phyloP scores from a whole-genome alignment of 768 basidiomycete genomes.

The Rhodotorula paludigena region DNA sequence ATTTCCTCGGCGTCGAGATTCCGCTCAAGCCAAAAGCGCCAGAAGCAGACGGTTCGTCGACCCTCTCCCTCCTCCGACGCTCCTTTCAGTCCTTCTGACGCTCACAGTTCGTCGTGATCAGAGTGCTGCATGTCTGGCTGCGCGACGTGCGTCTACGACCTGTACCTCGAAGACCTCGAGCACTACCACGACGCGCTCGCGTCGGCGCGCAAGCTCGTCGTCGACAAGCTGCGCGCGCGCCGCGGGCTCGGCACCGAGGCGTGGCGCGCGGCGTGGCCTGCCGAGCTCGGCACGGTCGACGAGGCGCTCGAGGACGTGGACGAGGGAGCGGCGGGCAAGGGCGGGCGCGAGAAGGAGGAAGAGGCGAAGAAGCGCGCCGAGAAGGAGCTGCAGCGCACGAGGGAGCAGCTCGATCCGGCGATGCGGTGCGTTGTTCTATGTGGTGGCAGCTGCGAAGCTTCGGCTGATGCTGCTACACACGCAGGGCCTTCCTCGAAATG shows the following conservation, averaged over 20 bases:
- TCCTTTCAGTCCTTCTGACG: not conserved
- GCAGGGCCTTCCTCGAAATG: conserved; percentile 34
- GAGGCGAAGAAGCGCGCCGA: conserved; percentile 1
- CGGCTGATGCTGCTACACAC: too few relatives aligned
- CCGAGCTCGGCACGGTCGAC: not conserved
- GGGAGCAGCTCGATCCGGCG: conserved; percentile 9
- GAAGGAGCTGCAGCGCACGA: conserved; percentile 4
- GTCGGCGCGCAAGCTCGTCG: not conserved
- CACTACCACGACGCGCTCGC: not conserved
- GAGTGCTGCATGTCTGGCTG: conserved; percentile 37
- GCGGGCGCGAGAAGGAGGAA: not conserved
- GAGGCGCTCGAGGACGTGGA: not conserved
- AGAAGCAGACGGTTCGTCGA: conserved; percentile 12
- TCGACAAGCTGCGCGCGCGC: not conserved
- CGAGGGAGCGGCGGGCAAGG: not conserved
- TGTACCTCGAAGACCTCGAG: conserved; percentile 28
- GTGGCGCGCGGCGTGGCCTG: not conserved
- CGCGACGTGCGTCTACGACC: conserved; percentile 29
- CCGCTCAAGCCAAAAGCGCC: conserved; percentile 11
- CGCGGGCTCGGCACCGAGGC: not conserved
- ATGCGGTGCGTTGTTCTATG: conserved; percentile 26
- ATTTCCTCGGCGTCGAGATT: conserved; percentile 5
- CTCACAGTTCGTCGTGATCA: not conserved
- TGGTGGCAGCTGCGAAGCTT: too few relatives aligned
- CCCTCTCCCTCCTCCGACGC: not conserved